Evolutionary conservation across 768 basidiomycete genomes (phyloP), one percentile per base, ranked within the genome.

Genomic region (Cyclocybe aegerita): DNA sequence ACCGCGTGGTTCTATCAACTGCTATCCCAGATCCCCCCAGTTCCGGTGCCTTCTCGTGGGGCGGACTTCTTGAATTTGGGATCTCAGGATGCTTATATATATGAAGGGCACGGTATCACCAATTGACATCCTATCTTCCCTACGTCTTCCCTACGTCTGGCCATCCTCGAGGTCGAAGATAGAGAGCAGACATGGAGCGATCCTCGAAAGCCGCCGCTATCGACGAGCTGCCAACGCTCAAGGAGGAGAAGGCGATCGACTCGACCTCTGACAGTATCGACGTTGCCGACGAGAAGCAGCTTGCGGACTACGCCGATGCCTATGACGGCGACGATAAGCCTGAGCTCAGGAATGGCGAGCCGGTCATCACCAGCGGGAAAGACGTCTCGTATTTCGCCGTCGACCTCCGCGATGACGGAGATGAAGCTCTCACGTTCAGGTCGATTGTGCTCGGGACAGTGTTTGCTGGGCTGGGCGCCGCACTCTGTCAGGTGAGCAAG

Each of bases 391-490:
- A 69, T 30, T 81, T 74, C 54, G 74, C 77, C n/a, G 71, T 83
- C 50, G 81, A 83, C 57, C 39, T 77, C 15, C 72, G 81, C 17
- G 83, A 85, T 62, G 82, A 83, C 56, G 78, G 73, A 9, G 82
- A 82, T 45, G 65, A 70, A 12, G 73, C 82, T 1, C 59, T 83
- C 23, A 83, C 82, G 0, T 76, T 85, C 57, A 70, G 83, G 17
- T 83, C 82, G 3, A 53, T 81, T 10, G 58, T 78, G 31, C 59
- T 84, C n/a, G 83, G 81, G 3, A 83, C 82, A 0, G 50, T 79
- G 0, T 71, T 82, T 55, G 80, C 81, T 15, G 81, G 77, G 9
- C 67, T 85, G 17, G 81, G 81, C 7, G 81, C 83, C n/a, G 75
- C 80, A 6, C 65, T 85, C 37, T 69, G 67, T 48, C 80, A 85